Base-by-base conservation (phyloP, 345 rosid genomes). In the Pistacia vera region DNA sequence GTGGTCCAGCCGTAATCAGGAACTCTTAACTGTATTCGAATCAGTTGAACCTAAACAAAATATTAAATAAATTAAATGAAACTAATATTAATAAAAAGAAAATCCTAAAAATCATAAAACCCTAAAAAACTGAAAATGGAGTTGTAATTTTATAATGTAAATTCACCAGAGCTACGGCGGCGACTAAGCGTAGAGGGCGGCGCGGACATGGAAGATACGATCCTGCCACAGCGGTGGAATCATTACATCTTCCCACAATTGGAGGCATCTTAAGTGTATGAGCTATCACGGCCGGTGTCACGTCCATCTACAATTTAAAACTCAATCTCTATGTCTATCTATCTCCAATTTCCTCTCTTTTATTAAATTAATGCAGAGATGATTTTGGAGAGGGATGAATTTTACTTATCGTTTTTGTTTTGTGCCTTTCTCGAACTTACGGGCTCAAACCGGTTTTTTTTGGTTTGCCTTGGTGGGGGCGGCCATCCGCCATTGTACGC, bases 1-100 rank as follows among this genome's bases (percentile, higher is more conserved):
- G 95, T 94, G 44, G 98, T 94, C 98, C 97, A 94, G 9, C 98
- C 98, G 46, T 91, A 92, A 86, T 94, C 98, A 0, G 98, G 98
- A 81, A 94, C 98, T 83, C 97, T 84, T 77, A 92, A 72, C 78
- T 92, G 97, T 75, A 94, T 94, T 70, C 98, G 86, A 64, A 92
- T 82, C 63, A 94, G 75, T 89, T 94, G 98, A 87, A 94, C 85
- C 98, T 94, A 58, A 57, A 5, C 68, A 17, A 51, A 38, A 36
- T 8, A 54, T 14, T n/a, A n/a, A n/a, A n/a, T 54, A 49, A 18
- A 64, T 28, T 67, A 46, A 67, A 48, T 41, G 8, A 5, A 41
- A 41, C 46, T 41, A 41, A 41, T 30, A 22, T 56, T 56, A 33
- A 46, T 4, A 4, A 5, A 48, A 66, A 41, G 22, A 22, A 22